Base-by-base conservation (phyloP, 2,329 filamentous ascomycete species). In the Colletotrichum tamarilloi region DNA sequence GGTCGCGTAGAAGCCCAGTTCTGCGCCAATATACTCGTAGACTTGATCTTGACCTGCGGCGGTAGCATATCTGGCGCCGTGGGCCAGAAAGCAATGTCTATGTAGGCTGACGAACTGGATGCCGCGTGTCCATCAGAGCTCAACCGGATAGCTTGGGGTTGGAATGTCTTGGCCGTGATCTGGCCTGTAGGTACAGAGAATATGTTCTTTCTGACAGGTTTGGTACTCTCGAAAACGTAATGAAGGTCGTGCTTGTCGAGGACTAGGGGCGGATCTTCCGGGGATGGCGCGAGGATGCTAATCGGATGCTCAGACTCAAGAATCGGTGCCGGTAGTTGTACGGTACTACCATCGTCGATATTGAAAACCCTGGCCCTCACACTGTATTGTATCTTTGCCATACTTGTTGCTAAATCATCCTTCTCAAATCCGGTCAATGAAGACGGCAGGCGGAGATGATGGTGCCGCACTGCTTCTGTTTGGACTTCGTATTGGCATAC, bases 381-480 rank as follows among this genome's bases (percentile, higher is more conserved):
- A 55, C 76, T 77, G 78, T 91, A 91, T 75, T 89, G 84, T 49
- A 90, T 82, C 6, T 83, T 81, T 19, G 87, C 84, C 85, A 89
- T 90, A 42, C 86, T 81, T 0, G 89, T 89, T 0, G 88, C 80
- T 75, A 89, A 83, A 76, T 91, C 89, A 75, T 90, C 85, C 74
- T 82, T 84, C 62, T 86, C 83, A 87, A 88, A 90, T 76, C 79
- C 81, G 2, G 84, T 85, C 68, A 90, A 79, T 11, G 85, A 86
- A 0, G 89, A 89, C 1, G 89, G 89, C 14, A 90, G 82, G 11
- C 84, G 83, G 32, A 88, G 79, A 79, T 91, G 89, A 53, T 86
- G 82, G 46, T 88, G 86, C 62, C 84, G 83, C 28, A 91, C 82
- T 55, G 80, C 80, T 16, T 82, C 80, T 42, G 83, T 82, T 38